Evolutionary conservation across 768 basidiomycete species (phyloP).

Genomic region (Amanita fuliginea): DNA sequence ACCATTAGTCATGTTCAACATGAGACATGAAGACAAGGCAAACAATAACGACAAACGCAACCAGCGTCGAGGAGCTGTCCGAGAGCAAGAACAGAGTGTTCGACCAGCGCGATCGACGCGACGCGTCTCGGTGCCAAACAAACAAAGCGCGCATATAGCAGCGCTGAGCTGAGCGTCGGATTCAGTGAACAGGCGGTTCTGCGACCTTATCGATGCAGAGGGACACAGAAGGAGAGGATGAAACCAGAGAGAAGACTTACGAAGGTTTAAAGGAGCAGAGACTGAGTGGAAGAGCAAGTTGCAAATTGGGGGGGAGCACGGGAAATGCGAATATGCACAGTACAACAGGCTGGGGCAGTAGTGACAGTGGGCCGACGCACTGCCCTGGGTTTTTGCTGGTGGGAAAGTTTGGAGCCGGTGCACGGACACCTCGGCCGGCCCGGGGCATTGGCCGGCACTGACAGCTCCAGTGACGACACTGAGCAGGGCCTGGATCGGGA

Average conservation of each 20-base stretch:
- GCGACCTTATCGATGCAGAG: slow-evolving; percentile 2
- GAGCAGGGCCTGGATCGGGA: too few species aligned
- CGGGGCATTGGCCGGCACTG: background rate
- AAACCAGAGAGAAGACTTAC: slow-evolving; percentile 3
- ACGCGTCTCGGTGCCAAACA: slow-evolving; percentile 16
- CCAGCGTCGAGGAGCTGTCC: background rate
- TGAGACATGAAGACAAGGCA: slow-evolving; percentile 6
- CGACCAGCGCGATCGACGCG: slow-evolving; percentile 12
- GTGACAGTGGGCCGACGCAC: slow-evolving; percentile 4
- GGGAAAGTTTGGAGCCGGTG: slow-evolving; percentile 6
- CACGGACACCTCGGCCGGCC: slow-evolving; percentile 6
- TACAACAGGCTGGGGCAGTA: slow-evolving; percentile 7
- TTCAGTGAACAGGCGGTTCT: background rate
- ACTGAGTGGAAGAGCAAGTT: slow-evolving; percentile 4
- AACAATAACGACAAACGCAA: background rate
- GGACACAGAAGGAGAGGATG: background rate
- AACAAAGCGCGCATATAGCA: slow-evolving; percentile 10
- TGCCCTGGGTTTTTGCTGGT: slow-evolving; percentile 6
- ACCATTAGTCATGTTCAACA: slow-evolving; percentile 5
- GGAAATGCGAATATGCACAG: slow-evolving; percentile 6
- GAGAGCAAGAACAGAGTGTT: background rate
- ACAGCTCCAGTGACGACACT: background rate
- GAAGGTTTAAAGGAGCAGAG: slow-evolving; percentile 3
- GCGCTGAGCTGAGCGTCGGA: slow-evolving; percentile 9
- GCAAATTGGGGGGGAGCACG: slow-evolving; percentile 1